Evolutionary conservation across 1,284 basidiomycete species (phyloP), one percentile per base, ranked within the genome.

Genomic region (Puccinia horiana): DNA sequence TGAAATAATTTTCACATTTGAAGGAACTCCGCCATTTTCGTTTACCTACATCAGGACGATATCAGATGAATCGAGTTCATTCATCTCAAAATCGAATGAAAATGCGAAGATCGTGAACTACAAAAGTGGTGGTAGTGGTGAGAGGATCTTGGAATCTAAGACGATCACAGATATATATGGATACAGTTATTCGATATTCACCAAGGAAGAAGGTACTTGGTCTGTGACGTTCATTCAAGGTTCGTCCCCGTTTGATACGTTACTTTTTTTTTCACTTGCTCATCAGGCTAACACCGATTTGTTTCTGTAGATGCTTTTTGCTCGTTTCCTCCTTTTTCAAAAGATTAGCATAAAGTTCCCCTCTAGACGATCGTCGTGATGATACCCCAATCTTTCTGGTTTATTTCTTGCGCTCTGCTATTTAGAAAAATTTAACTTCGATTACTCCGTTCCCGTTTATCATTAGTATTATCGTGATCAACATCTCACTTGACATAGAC

Each of bases 1-100:
- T 12, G 94, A 96, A 86, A 96, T 97, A 83, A 89, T 93, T 67
- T 97, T 99, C 88, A 91, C 90, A 14, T 91, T 99, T 83, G 89
- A 91, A 67, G 96, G 96, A 79, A 93, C 93, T 85, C 93, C 96
- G 52, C 96, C 96, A 0, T 99, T 97, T 88, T 93, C 95, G 0
- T 98, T 99, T 81, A 88, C 88, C 11, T 88, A 88, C 83, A 86
- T 86, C 74, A 84, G 87, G 35, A 86, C 86, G 9, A 85, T 86
- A 65, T 85, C 88, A 32, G 84, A 85, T 42, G 88, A 87, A 37
- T 35, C 49, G 35, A n/a, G 49, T 4, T 35, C 72, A 56, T 56
- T 35, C 2, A 23, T 18, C 54, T 32, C 72, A 54, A 74, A 47
- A 29, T 47, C 42, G 2, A 29, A 49, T 32, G 42, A 49, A 12